phyloP scores from a whole-genome alignment of 805 yeast species.

The Candida dendrica region DNA sequence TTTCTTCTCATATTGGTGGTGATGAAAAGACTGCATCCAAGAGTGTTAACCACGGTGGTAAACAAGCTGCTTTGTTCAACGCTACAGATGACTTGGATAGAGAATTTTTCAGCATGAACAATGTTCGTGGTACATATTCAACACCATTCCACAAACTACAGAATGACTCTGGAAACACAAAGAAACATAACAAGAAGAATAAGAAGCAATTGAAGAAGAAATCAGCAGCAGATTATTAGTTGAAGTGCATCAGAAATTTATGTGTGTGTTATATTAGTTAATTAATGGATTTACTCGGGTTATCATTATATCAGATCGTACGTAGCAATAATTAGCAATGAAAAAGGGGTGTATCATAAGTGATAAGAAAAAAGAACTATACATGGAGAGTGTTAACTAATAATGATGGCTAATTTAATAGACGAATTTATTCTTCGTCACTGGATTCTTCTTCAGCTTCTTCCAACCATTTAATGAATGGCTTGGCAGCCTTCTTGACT shows the following conservation, averaged over 20 bases:
- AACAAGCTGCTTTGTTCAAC: slow-evolving; percentile 69
- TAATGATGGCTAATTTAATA: too few relatives aligned
- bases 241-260: too few relatives aligned
- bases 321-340: too few relatives aligned
- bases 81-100: slow-evolving; percentile 79
- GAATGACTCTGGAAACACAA: slow-evolving; percentile 25
- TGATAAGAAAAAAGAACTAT: too few relatives aligned
- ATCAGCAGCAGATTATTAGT: neutral
- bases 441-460: slow-evolving; percentile 78
- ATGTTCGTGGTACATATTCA: slow-evolving; percentile 53
- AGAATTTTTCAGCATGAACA: slow-evolving; percentile 72
- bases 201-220: slow-evolving; percentile 29
- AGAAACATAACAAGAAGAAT: slow-evolving; percentile 72
- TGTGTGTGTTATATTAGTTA: too few relatives aligned
- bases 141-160: slow-evolving; percentile 66
- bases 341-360: too few relatives aligned
- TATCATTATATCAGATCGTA: too few relatives aligned
- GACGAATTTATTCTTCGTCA: slow-evolving; percentile 19
- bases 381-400: neutral
- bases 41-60: slow-evolving; percentile 68
- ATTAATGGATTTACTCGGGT: too few relatives aligned
- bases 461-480: slow-evolving; percentile 90
- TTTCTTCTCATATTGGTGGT: slow-evolving; percentile 67
- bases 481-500: slow-evolving; percentile 94
- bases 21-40: slow-evolving; percentile 37